Percentiles rank a stretch among this genome's conserved stretches.
These are phyloP conservation scores for Cucurbita pepo DNA, from an alignment of 306 rosid genomes.

Conservation along the genomic window DNA sequence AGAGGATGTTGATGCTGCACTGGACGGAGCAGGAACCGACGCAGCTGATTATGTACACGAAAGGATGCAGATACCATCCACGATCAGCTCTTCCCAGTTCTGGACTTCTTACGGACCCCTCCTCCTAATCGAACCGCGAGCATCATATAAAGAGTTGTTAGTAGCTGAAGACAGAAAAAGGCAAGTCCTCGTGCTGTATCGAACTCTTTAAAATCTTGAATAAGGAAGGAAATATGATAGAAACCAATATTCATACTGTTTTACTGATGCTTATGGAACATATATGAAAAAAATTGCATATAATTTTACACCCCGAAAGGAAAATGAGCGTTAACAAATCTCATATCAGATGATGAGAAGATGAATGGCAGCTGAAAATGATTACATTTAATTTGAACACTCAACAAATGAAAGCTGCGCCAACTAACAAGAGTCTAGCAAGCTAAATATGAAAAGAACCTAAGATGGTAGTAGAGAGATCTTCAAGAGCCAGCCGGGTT, in stretches of 20 bases:
- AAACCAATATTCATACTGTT: background rate
- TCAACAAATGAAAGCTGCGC: background rate
- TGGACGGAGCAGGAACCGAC: background rate
- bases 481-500: background rate
- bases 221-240: background rate
- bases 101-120: background rate
- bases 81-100: slow-evolving; percentile 5
- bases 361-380: background rate
- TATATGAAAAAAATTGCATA: background rate
- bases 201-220: background rate
- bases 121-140: background rate
- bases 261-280: background rate
- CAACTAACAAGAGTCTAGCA: background rate
- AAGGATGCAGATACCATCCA: slow-evolving; percentile 5
- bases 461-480: background rate
- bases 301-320: background rate
- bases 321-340: background rate
- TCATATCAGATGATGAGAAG: background rate
- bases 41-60: background rate
- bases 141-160: slow-evolving; percentile 3
- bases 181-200: background rate
- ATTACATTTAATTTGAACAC: background rate
- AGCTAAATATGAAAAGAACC: background rate
- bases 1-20: background rate
- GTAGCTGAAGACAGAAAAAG: background rate